phyloP scores from a whole-genome alignment of 2,329 filamentous ascomycete species.

The Ambrosiella cleistominuta region DNA sequence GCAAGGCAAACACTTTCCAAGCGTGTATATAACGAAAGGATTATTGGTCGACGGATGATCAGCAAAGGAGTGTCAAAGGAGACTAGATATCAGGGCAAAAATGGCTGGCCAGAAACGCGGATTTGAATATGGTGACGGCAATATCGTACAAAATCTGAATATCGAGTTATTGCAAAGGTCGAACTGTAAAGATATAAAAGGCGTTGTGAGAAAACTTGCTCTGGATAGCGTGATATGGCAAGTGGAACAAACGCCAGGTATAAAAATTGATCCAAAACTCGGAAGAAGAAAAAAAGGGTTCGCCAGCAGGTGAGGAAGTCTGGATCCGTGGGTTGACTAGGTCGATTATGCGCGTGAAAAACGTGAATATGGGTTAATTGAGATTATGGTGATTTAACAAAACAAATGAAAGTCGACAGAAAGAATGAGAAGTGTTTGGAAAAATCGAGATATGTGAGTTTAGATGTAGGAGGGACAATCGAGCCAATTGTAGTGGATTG shows the following conservation, averaged over 20 bases:
- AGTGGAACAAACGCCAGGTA: not conserved
- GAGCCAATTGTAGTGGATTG: not conserved
- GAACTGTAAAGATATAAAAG: not conserved
- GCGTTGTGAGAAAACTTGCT: not conserved
- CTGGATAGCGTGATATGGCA: not conserved
- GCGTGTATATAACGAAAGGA: no score
- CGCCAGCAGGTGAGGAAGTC: not conserved
- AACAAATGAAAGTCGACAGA: not conserved
- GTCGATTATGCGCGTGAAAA: not conserved
- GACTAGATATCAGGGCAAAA: no score
- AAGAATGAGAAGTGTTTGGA: not conserved
- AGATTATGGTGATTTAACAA: not conserved
- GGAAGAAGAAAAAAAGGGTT: not conserved
- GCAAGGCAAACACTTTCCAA: not conserved
- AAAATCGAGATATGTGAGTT: not conserved
- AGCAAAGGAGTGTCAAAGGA: no score
- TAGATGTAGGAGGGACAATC: not conserved
- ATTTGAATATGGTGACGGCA: no score
- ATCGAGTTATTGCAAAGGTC: no score
- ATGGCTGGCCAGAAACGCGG: no score
- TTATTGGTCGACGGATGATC: no score
- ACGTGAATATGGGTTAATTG: not conserved
- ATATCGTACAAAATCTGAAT: no score
- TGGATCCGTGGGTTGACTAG: not conserved
- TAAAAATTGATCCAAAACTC: not conserved